Percentiles rank a stretch among this genome's conserved stretches.
phyloP scores from a whole-genome alignment of 208 protist species.

The Leptomonas pyrrhocoris region DNA sequence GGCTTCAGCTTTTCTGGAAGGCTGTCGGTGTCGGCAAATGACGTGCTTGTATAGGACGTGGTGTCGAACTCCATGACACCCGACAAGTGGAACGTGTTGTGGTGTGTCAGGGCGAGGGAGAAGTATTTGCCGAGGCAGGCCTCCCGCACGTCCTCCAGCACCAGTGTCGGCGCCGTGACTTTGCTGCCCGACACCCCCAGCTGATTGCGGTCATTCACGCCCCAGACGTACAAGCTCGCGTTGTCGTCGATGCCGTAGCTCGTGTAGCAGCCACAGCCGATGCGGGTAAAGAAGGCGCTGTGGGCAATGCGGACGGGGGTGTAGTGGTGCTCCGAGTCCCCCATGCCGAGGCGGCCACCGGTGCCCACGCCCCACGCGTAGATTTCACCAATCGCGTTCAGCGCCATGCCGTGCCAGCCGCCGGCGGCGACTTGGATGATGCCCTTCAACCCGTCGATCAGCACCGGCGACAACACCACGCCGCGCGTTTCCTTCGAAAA shows the following conservation, averaged over 20 bases:
- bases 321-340: constrained; percentile 44
- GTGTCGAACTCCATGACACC: constrained; percentile 64
- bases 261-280: constrained; percentile 75
- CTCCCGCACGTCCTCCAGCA: constrained; percentile 74
- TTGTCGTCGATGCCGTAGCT: constrained; percentile 72
- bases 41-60: constrained; percentile 37
- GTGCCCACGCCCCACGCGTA: constrained; percentile 76
- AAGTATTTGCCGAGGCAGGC: constrained; percentile 68
- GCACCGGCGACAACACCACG: constrained; percentile 57
- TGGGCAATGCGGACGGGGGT: constrained; percentile 51
- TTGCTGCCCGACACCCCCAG: constrained; percentile 35
- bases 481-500: constrained; percentile 52
- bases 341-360: constrained; percentile 65
- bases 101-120: constrained; percentile 61
- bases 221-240: constrained; percentile 76
- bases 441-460: constrained; percentile 45
- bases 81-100: constrained; percentile 54
- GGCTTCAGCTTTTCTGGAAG: constrained; percentile 50
- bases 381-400: constrained; percentile 79
- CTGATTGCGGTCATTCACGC: constrained; percentile 67
- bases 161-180: constrained; percentile 45
- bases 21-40: constrained; percentile 60
- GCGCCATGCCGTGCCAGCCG: constrained; percentile 76
- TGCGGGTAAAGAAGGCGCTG: constrained; percentile 54
- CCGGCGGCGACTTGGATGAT: constrained; percentile 75